Percentiles rank a stretch among this genome's conserved stretches.
Conservation (phyloP, 169 alveolate genomes). For the Plasmodium blacklocki region DNA sequence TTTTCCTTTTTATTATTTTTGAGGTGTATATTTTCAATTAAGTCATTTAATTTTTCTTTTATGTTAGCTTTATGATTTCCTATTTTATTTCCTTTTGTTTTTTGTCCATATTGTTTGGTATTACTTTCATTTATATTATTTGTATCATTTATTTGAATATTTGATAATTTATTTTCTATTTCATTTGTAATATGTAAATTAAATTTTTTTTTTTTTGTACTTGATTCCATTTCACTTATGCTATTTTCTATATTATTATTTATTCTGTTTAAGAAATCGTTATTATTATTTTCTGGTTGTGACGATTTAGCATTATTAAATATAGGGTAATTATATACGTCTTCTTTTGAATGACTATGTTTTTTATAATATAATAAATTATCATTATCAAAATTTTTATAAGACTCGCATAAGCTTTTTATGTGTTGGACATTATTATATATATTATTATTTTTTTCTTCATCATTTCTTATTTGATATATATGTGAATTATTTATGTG, state of each 20-base stretch:
- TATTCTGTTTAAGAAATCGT: not conserved
- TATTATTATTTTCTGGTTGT: conserved; percentile 1
- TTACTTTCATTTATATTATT: conserved; percentile 6
- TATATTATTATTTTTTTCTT: not conserved
- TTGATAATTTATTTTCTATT: not conserved
- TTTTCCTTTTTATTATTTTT: conserved; percentile 11
- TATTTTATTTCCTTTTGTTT: conserved; percentile 14
- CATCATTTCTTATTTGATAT: not conserved
- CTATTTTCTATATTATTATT: no score
- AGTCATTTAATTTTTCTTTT: conserved; percentile 29
- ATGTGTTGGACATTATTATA: conserved; percentile 33
- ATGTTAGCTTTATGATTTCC: conserved; percentile 29
- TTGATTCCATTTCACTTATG: not conserved
- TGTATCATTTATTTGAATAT: conserved; percentile 11
- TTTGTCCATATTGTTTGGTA: conserved; percentile 17
- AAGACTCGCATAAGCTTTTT: conserved; percentile 43
- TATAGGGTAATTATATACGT: not conserved
- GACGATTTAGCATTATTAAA: not conserved
- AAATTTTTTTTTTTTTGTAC: not conserved
- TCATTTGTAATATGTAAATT: not conserved
- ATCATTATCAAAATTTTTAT: conserved; percentile 47
- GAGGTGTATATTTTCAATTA: conserved; percentile 15
- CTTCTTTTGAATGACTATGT: conserved; percentile 2
- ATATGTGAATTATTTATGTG: not conserved
- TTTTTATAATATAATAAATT: conserved; percentile 3